Evolutionary conservation across 2,329 filamentous ascomycete genomes (phyloP).

Genomic region (Stylonectria norvegica): DNA sequence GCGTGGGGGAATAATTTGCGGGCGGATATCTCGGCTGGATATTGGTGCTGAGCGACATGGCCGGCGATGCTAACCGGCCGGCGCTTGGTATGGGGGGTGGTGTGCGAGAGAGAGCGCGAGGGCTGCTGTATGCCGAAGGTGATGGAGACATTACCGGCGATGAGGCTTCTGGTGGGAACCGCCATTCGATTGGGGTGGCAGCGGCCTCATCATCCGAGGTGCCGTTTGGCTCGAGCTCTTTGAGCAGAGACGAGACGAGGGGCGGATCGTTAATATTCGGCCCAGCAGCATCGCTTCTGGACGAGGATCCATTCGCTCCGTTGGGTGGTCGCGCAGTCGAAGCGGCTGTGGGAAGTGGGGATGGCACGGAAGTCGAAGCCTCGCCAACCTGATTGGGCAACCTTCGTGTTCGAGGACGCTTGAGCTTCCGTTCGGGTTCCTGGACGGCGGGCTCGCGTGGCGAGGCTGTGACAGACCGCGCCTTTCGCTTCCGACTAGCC

Average conservation of each 20-base stretch:
- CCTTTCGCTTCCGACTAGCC: slow-evolving; percentile 69
- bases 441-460: slow-evolving; percentile 64
- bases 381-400: slow-evolving; percentile 49
- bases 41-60: slow-evolving; percentile 63
- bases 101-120: slow-evolving; percentile 63
- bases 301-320: slow-evolving; percentile 16
- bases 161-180: slow-evolving; percentile 34
- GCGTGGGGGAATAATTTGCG: slow-evolving; percentile 66
- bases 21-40: slow-evolving; percentile 73
- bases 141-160: slow-evolving; percentile 67
- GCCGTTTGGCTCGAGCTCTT: slow-evolving; percentile 73
- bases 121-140: slow-evolving; percentile 62
- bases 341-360: slow-evolving; percentile 30
- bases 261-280: slow-evolving; percentile 57
- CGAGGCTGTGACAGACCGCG: slow-evolving; percentile 66
- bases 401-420: slow-evolving; percentile 78
- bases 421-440: slow-evolving; percentile 77
- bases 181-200: slow-evolving; percentile 26
- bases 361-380: slow-evolving; percentile 41
- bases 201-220: slow-evolving; percentile 54
- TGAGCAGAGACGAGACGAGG: slow-evolving; percentile 81
- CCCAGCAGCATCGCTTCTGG: slow-evolving; percentile 21
- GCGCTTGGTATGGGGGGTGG: slow-evolving; percentile 62
- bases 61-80: slow-evolving; percentile 60
- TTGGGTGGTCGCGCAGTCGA: slow-evolving; percentile 23